Percentiles rank a stretch among this genome's conserved stretches.
Conservation (phyloP, 257 asterid genomes). For the Ligustrum vulgare region DNA sequence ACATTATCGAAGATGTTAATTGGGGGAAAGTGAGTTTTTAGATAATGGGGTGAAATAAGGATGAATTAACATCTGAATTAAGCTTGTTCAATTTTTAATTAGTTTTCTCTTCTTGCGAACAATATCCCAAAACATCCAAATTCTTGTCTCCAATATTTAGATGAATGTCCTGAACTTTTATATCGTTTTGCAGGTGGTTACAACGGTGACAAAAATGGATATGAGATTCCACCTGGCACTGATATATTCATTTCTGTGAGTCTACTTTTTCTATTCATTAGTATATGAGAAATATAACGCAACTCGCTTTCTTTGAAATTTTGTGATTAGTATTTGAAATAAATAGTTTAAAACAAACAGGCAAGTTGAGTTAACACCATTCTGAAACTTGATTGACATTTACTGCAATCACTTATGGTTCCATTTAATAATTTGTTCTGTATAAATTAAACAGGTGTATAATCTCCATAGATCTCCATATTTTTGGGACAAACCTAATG, state of each 20-base stretch:
- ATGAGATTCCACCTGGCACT: slow-evolving; percentile 79
- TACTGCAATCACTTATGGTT: neutral
- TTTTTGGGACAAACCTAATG: slow-evolving; percentile 82
- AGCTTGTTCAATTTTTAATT: neutral
- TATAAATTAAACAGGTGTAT: slow-evolving; percentile 58
- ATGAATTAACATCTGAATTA: neutral
- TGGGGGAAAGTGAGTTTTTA: too few species aligned
- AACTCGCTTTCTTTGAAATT: neutral
- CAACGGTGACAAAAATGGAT: slow-evolving; percentile 69
- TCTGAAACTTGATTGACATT: neutral
- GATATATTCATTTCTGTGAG: slow-evolving; percentile 86
- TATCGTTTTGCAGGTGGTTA: slow-evolving; percentile 67
- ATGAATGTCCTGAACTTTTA: slow-evolving; percentile 18
- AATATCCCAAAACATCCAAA: neutral
- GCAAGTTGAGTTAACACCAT: neutral
- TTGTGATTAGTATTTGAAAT: neutral
- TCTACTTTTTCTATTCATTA: neutral
- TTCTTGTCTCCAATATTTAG: neutral
- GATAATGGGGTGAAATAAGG: too few species aligned
- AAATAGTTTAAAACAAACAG: neutral
- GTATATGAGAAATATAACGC: neutral
- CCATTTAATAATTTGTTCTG: neutral
- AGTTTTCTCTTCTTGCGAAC: neutral
- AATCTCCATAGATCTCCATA: slow-evolving; percentile 97
- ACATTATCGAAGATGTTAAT: too few species aligned